phyloP scores from a whole-genome alignment of 108 stramenopile species.

The Discostella pseudostelligera region DNA sequence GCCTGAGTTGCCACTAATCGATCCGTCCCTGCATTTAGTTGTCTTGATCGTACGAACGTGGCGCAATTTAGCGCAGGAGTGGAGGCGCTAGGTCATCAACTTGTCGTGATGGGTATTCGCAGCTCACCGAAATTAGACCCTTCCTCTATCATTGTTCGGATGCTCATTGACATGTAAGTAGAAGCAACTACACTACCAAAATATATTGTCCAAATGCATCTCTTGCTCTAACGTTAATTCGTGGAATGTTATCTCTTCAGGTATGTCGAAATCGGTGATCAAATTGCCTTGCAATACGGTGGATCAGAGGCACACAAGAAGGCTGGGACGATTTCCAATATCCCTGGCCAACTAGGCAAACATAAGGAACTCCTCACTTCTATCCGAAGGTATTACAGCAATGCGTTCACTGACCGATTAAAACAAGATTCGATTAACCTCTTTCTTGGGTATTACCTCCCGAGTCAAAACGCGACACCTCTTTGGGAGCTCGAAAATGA shows the following conservation, averaged over 20 bases:
- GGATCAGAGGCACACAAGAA: slow-evolving; percentile 99
- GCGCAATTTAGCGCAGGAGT: slow-evolving; percentile 96
- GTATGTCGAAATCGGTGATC: slow-evolving; percentile 96
- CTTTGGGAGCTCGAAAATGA: slow-evolving; percentile 90
- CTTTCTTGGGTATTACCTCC: slow-evolving; percentile 91
- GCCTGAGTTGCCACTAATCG: neutral
- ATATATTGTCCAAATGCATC: too few species aligned
- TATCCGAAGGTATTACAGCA: slow-evolving; percentile 95
- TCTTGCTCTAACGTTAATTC: too few species aligned
- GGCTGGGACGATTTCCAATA: slow-evolving; percentile 69
- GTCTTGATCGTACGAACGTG: slow-evolving; percentile 97
- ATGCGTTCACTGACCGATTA: slow-evolving; percentile 95
- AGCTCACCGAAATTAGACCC: slow-evolving; percentile 76
- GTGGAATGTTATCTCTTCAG: too few species aligned
- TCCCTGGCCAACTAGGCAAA: slow-evolving; percentile 81
- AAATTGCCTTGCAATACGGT: slow-evolving; percentile 96
- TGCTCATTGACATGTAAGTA: slow-evolving; percentile 98
- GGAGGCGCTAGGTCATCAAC: slow-evolving; percentile 88
- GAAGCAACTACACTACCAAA: too few species aligned
- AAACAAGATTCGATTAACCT: slow-evolving; percentile 99
- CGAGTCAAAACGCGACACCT: slow-evolving; percentile 68
- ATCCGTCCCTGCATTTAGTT: slow-evolving; percentile 30
- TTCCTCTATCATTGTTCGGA: slow-evolving; percentile 82
- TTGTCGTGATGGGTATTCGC: slow-evolving; percentile 94
- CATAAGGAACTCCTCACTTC: slow-evolving; percentile 95